Evolutionary conservation across 345 rosid genomes (phyloP).

Genomic region (Streptanthus diversifolius): DNA sequence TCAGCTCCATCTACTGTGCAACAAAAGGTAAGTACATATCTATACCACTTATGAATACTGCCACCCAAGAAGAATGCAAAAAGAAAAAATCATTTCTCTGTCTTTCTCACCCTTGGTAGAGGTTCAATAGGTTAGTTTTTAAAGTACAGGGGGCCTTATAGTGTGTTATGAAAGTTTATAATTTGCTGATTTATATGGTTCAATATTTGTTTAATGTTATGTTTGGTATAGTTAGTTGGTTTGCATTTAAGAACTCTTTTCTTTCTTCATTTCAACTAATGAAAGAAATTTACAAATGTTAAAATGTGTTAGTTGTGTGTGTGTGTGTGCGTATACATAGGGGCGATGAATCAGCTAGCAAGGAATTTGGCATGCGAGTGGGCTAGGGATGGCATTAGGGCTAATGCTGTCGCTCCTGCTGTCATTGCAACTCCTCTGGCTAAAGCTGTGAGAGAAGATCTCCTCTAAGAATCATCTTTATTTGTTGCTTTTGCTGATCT

Average conservation of each 20-base stretch:
- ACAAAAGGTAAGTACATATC: constrained; percentile 39
- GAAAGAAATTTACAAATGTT: not conserved
- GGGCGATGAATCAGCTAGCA: constrained; percentile 78
- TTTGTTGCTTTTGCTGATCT: constrained; percentile 5
- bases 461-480: not conserved
- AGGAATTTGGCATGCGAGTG: constrained; percentile 77
- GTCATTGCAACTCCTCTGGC: constrained; percentile 67
- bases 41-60: not conserved
- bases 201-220: not conserved
- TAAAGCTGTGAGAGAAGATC: constrained; percentile 44
- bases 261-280: not conserved
- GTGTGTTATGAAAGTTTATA: not conserved
- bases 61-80: not conserved
- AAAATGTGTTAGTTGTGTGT: not conserved
- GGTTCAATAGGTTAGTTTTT: not conserved
- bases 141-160: not conserved
- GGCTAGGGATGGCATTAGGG: constrained; percentile 71
- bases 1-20: constrained; percentile 44
- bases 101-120: not conserved
- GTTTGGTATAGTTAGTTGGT: not conserved
- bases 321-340: constrained; percentile 24
- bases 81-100: not conserved
- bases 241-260: not conserved
- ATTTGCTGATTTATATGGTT: not conserved
- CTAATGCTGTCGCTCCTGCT: constrained; percentile 81